Evolutionary conservation across 495 filamentous ascomycete genomes (phyloP).

Genomic region (Xylaria sp.): DNA sequence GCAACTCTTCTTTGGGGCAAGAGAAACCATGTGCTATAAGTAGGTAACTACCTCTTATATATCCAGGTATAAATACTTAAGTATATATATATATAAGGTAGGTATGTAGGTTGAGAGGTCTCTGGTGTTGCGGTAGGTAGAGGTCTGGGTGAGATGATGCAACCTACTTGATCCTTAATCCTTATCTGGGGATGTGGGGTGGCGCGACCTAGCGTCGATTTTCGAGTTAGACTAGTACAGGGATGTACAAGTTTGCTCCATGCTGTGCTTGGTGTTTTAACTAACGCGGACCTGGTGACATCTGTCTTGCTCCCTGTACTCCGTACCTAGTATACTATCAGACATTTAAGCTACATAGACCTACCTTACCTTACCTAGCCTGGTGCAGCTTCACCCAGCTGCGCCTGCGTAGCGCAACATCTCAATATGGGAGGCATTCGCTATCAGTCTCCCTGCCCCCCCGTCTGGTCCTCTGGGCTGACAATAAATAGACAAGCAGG

Average conservation of each 20-base stretch:
- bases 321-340: no score
- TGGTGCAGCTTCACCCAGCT: slow-evolving; percentile 17
- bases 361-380: not conserved
- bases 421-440: not conserved
- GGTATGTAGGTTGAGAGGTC: no score
- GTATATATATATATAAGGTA: no score
- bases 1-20: no score
- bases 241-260: slow-evolving; percentile 16
- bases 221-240: not conserved
- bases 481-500: not conserved
- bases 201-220: not conserved
- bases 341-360: not conserved
- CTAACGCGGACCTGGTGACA: slow-evolving; percentile 15
- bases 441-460: not conserved
- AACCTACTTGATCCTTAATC: no score
- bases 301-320: not conserved
- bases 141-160: no score
- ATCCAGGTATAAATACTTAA: no score
- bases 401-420: slow-evolving; percentile 7
- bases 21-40: no score
- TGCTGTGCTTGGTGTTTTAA: slow-evolving; percentile 17
- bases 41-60: no score
- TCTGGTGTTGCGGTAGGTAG: no score
- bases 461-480: not conserved
- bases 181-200: slow-evolving; percentile 22